Evolutionary conservation across 306 rosid genomes (phyloP).

Genomic region (Quercus suber): DNA sequence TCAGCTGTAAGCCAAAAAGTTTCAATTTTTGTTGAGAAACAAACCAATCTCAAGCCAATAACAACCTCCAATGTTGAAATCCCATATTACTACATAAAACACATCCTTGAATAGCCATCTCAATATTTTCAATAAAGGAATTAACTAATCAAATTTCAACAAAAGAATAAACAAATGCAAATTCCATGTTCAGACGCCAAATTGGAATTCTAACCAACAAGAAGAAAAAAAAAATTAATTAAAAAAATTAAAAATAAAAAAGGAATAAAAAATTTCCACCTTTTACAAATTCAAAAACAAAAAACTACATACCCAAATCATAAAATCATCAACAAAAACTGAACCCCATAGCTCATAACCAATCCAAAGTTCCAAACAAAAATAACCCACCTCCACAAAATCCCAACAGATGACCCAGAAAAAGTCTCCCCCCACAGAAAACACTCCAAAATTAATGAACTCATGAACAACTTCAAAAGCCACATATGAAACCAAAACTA

Average conservation of each 20-base stretch:
- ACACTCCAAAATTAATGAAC: not conserved
- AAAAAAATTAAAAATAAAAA: no score
- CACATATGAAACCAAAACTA: not conserved
- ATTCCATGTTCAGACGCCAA: slow-evolving; percentile 19
- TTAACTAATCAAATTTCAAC: not conserved
- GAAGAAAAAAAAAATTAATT: not conserved
- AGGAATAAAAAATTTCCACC: not conserved
- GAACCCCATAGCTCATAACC: not conserved
- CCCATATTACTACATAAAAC: not conserved
- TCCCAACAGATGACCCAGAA: not conserved
- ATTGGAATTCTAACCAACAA: slow-evolving; percentile 16
- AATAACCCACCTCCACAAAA: not conserved
- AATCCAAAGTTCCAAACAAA: not conserved
- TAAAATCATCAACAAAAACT: not conserved
- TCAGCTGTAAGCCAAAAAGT: not conserved
- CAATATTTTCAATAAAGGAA: not conserved
- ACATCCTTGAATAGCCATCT: not conserved
- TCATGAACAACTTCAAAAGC: not conserved
- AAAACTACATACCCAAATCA: slow-evolving; percentile 1
- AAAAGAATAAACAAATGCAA: not conserved
- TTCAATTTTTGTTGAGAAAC: not conserved
- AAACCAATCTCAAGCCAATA: not conserved
- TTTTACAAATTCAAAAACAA: slow-evolving; percentile 8
- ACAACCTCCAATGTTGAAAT: not conserved
- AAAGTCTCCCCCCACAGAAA: not conserved